These are phyloP conservation scores for Saccharomycodes ludwigii DNA, from an alignment of 805 yeast genomes.

Conservation along the genomic window DNA sequence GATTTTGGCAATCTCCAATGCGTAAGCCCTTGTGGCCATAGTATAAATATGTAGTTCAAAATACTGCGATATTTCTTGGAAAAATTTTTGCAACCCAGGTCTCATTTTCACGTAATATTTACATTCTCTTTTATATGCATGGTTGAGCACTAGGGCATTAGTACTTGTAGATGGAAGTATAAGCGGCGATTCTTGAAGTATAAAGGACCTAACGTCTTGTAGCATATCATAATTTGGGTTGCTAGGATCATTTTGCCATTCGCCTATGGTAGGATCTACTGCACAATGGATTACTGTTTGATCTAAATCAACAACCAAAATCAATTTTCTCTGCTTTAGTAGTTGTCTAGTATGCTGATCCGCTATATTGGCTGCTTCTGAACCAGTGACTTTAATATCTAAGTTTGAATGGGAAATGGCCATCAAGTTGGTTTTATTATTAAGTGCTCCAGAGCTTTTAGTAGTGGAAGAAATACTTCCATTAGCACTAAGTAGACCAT, in stretches of 20 bases:
- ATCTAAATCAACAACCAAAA: constrained; percentile 90
- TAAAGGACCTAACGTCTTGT: constrained; percentile 67
- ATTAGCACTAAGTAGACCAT: too few relatives aligned
- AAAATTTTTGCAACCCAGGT: constrained; percentile 73
- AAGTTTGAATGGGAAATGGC: constrained; percentile 83
- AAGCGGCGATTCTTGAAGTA: constrained; percentile 66
- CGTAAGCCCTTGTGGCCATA: constrained; percentile 95
- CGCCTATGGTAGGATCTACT: constrained; percentile 93
- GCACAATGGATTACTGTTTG: constrained; percentile 97
- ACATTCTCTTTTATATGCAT: constrained; percentile 38
- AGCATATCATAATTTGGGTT: constrained; percentile 81
- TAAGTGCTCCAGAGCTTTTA: background rate
- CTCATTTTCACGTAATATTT: constrained; percentile 77
- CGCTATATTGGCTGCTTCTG: constrained; percentile 82
- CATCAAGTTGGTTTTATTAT: constrained; percentile 26
- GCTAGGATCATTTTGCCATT: constrained; percentile 80
- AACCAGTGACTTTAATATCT: constrained; percentile 68
- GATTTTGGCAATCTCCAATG: constrained; percentile 74
- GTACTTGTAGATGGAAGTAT: too few relatives aligned
- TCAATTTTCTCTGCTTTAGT: constrained; percentile 51
- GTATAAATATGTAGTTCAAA: constrained; percentile 94
- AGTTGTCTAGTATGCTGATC: constrained; percentile 49
- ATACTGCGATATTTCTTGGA: constrained; percentile 44
- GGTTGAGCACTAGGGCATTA: too few relatives aligned
- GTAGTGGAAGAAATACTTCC: background rate